phyloP scores from a whole-genome alignment of 805 yeast species.

The Yarrowia porcina region DNA sequence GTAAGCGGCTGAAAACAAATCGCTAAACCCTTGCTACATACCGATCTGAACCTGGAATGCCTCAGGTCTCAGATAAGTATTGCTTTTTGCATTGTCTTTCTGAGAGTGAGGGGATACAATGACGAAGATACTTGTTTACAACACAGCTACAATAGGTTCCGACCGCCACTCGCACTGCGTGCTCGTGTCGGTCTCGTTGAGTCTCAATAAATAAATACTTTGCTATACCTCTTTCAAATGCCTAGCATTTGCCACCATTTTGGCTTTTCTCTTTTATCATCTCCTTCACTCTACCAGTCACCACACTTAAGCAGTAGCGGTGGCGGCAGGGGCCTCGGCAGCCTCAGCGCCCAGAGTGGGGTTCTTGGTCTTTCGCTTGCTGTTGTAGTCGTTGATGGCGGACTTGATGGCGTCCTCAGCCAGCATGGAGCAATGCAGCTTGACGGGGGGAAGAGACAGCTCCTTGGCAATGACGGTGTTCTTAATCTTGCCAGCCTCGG shows the following conservation, averaged over 20 bases:
- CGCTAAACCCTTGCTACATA: too few relatives aligned
- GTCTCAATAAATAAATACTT: slow-evolving; percentile 16
- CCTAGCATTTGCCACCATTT: neutral
- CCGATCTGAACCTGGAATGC: too few relatives aligned
- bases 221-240: neutral
- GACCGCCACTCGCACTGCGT: too few relatives aligned
- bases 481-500: slow-evolving; percentile 88
- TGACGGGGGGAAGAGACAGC: slow-evolving; percentile 92
- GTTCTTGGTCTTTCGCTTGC: slow-evolving; percentile 58
- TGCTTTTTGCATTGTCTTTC: too few relatives aligned
- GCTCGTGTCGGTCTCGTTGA: too few relatives aligned
- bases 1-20: too few relatives aligned
- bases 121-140: too few relatives aligned
- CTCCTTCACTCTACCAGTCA: neutral
- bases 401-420: slow-evolving; percentile 98
- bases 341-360: slow-evolving; percentile 60
- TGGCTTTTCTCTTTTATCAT: neutral
- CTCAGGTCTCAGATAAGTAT: too few relatives aligned
- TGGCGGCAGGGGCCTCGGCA: neutral
- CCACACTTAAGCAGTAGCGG: slow-evolving; percentile 15
- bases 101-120: too few relatives aligned
- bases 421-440: slow-evolving; percentile 95
- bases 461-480: slow-evolving; percentile 95
- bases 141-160: too few relatives aligned
- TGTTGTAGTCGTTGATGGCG: slow-evolving; percentile 90